A percentile compares a stretch with the other conserved stretches of the same genome.
Evolutionary conservation across 2,329 filamentous ascomycete genomes (phyloP).

Genomic region (Bipolaris cookei): DNA sequence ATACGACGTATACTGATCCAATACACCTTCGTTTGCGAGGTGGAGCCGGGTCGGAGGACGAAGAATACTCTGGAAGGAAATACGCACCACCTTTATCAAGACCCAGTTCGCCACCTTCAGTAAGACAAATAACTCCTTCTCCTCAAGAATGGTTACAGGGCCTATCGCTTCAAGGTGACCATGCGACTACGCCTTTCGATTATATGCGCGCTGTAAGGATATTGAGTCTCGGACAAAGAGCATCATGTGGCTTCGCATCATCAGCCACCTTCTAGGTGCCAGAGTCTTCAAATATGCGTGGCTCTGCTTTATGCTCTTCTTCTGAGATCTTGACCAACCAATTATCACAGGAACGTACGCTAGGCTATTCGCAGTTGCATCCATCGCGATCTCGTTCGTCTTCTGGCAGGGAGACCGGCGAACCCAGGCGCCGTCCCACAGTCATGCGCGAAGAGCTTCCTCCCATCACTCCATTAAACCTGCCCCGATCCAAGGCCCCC

Average conservation of each 20-base stretch:
- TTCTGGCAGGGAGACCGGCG: neutral
- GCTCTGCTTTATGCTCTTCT: neutral
- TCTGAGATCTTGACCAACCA: neutral
- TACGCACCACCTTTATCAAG: neutral
- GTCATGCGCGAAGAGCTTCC: neutral
- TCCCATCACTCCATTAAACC: no score
- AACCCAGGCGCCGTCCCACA: neutral
- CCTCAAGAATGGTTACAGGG: neutral
- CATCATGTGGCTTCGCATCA: neutral
- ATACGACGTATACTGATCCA: neutral
- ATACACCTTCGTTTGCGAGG: neutral
- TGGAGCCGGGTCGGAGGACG: slow-evolving; percentile 3
- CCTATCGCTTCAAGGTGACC: neutral
- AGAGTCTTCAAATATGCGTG: neutral
- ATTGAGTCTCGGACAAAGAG: neutral
- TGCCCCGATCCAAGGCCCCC: no score
- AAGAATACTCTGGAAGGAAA: neutral
- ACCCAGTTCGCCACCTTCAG: neutral
- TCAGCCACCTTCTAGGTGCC: neutral
- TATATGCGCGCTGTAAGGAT: neutral
- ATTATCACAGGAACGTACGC: neutral
- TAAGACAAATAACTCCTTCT: neutral
- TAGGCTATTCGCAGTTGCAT: neutral
- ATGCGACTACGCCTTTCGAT: neutral
- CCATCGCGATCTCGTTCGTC: neutral